These are phyloP conservation scores for Bacterosira constricta DNA, from an alignment of 108 stramenopile species.

Conservation along the genomic window DNA sequence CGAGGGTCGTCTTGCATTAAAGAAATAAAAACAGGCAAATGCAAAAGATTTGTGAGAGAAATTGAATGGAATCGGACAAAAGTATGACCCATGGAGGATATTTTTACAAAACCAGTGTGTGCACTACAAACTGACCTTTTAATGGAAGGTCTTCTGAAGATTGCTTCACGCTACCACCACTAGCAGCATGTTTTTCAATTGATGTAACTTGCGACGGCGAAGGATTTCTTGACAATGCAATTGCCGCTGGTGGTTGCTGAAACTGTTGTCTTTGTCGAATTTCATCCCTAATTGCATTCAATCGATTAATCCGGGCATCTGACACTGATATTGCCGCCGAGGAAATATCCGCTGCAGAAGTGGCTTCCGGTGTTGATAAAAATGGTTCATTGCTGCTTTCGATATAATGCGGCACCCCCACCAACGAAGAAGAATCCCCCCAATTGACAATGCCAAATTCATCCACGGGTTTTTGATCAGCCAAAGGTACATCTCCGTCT, in stretches of 20 bases:
- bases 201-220: too few relatives aligned
- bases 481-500: conserved; percentile 50
- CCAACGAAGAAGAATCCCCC: conserved; percentile 15
- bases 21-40: background rate
- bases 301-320: conserved; percentile 25
- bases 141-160: conserved; percentile 29
- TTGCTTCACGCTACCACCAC: conserved; percentile 12
- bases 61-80: background rate
- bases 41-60: background rate
- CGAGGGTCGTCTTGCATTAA: conserved; percentile 30
- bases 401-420: background rate
- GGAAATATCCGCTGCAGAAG: conserved; percentile 20
- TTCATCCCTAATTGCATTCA: conserved; percentile 43
- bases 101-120: too few relatives aligned
- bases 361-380: background rate
- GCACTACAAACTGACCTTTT: conserved; percentile 29
- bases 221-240: background rate
- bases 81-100: too few relatives aligned
- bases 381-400: conserved; percentile 12
- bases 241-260: conserved; percentile 17
- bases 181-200: too few relatives aligned
- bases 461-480: conserved; percentile 46
- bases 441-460: conserved; percentile 44
- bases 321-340: conserved; percentile 28
- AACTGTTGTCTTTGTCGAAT: too few relatives aligned